These are phyloP conservation scores for Colletotrichum magnum DNA, from an alignment of 2,329 filamentous ascomycete genomes.

Conservation along the genomic window DNA sequence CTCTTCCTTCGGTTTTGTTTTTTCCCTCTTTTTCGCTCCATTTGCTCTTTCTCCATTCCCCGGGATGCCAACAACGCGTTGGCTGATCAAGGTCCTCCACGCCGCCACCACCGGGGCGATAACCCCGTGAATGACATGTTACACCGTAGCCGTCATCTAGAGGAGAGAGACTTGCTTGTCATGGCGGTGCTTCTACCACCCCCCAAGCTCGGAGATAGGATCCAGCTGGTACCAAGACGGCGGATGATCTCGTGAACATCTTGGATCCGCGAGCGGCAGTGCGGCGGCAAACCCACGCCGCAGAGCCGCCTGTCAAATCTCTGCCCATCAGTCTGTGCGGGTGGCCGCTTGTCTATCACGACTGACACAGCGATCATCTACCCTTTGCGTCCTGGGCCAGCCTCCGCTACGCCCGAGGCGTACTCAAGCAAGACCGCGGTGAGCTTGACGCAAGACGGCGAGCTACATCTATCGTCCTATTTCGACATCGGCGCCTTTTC, in stretches of 20 bases:
- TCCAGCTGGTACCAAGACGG: background rate
- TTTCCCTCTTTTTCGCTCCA: background rate
- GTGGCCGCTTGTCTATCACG: background rate
- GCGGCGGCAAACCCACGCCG: background rate
- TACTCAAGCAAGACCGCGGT: background rate
- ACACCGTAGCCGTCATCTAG: conserved; percentile 12
- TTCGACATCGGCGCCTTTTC: background rate
- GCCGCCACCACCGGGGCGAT: conserved; percentile 4
- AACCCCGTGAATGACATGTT: conserved; percentile 1
- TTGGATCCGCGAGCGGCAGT: background rate
- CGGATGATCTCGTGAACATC: conserved; percentile 3
- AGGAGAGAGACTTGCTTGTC: background rate
- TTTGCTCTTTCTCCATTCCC: conserved; percentile 6
- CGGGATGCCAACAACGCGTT: conserved; percentile 18
- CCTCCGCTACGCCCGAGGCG: background rate
- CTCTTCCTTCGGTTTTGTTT: background rate
- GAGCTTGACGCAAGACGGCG: background rate
- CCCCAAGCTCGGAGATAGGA: background rate
- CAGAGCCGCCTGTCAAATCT: conserved; percentile 1
- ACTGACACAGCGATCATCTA: background rate
- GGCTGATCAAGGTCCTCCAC: conserved; percentile 30
- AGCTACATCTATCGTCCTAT: background rate
- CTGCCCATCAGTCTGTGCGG: background rate
- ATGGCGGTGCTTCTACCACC: background rate
- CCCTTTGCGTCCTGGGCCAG: background rate